These are phyloP conservation scores for Haplosporangium sp. DNA, from an alignment of 371 early-diverging fungal genomes.

Conservation along the genomic window DNA sequence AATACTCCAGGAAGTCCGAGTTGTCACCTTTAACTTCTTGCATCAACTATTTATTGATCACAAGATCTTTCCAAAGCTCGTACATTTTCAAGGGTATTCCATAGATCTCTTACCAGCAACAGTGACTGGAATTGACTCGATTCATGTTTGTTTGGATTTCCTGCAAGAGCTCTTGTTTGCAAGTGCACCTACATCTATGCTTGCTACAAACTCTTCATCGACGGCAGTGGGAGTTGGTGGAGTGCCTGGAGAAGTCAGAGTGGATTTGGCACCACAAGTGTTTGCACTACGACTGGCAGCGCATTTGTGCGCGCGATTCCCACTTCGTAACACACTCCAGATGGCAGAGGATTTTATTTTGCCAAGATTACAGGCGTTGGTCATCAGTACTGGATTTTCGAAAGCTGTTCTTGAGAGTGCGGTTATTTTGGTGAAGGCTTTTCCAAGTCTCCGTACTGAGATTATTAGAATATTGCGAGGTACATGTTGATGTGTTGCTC, in stretches of 20 bases:
- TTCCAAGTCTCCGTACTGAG: constrained; percentile 25
- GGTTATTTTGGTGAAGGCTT: constrained; percentile 30
- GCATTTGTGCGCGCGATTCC: constrained; percentile 39
- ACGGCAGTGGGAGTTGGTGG: background rate
- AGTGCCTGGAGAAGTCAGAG: constrained; percentile 1
- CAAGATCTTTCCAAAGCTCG: constrained; percentile 65
- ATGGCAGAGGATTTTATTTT: constrained; percentile 40
- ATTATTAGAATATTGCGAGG: constrained; percentile 33
- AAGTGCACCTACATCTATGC: constrained; percentile 31
- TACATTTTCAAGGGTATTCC: constrained; percentile 74
- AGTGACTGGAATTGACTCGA: constrained; percentile 65
- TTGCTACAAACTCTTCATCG: background rate
- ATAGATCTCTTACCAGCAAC: constrained; percentile 66
- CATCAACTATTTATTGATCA: constrained; percentile 69
- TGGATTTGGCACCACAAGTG: constrained; percentile 20
- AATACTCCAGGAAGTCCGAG: constrained; percentile 56
- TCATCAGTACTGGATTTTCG: constrained; percentile 22
- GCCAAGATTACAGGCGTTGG: constrained; percentile 20
- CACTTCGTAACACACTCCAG: constrained; percentile 32
- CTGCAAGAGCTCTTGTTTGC: constrained; percentile 64
- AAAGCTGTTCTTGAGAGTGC: constrained; percentile 38
- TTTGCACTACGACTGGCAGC: constrained; percentile 47
- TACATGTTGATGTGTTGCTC: background rate
- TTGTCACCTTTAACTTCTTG: constrained; percentile 64
- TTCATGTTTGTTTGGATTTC: constrained; percentile 66